Evolutionary conservation across 306 rosid genomes (phyloP), one percentile per base, ranked within the genome.

Genomic region (Psophocarpus tetragonolobus): DNA sequence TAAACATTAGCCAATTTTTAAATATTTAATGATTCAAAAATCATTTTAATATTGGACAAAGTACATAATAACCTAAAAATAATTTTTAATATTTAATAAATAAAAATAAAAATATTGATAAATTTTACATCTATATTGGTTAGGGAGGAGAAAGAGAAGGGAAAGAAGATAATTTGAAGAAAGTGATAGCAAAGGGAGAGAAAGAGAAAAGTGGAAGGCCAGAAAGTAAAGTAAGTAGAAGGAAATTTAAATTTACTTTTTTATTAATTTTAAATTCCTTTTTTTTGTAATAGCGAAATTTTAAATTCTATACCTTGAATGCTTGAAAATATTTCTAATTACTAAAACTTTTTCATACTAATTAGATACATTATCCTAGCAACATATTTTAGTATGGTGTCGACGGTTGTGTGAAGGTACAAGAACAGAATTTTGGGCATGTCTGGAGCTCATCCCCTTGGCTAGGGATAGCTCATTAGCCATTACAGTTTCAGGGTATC

Each of bases 391-490:
- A 41, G 6, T 14, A 27, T 8, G 41, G 42, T 47, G 14, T 10
- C 24, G 7, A 12, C 20, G 56, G 63, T n/a, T 26, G 38, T 58
- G 38, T 36, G 38, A 0, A 58, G 64, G 18, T 57, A 58, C 32
- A 50, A 65, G 20, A 65, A 76, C 14, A 66, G 35, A 64, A 76
- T 24, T 32, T 30, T 48, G 76, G 66, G 53, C 14, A 21, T 10
- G 51, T 6, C 3, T 2, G 4, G 77, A 6, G 21, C 30, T 21
- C 18, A 29, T 17, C 17, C 17, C 61, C 5, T 13, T 29, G 67
- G 53, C 13, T 6, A 15, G 9, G 44, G 54, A 58, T 65, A 42
- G 62, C 68, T 61, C 48, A 56, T 36, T 36, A 57, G 60, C 48
- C 48, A 56, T 36, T 36, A 57, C 35, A 71, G 20, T 60, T 47